Conservation (phyloP, 2,329 filamentous ascomycete genomes). For the Fragosphaeria purpurea region DNA sequence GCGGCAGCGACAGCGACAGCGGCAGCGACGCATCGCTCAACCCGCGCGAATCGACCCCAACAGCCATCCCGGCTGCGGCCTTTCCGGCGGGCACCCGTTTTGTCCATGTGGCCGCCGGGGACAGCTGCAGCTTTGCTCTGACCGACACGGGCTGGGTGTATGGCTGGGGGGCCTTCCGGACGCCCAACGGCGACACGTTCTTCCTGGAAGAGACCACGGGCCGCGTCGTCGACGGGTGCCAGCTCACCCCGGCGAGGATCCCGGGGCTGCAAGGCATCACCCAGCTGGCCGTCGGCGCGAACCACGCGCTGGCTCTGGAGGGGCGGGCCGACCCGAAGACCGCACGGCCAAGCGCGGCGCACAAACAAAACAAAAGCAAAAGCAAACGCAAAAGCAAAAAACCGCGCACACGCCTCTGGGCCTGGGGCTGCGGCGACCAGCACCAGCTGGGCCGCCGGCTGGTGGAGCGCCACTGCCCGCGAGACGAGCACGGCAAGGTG, state of each 20-base stretch:
- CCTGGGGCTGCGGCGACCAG: conserved; percentile 55
- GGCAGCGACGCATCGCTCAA: conserved; percentile 38
- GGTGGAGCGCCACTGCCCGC: conserved; percentile 4
- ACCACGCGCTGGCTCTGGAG: conserved; percentile 46
- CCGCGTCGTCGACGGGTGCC: not conserved
- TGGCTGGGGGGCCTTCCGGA: conserved; percentile 62
- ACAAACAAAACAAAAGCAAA: not conserved
- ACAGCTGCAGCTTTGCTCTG: conserved; percentile 60
- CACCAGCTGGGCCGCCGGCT: conserved; percentile 48
- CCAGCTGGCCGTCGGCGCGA: conserved; percentile 42
- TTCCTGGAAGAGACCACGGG: not conserved
- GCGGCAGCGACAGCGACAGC: conserved; percentile 23
- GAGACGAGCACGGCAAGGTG: not conserved
- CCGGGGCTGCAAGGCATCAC: conserved; percentile 38
- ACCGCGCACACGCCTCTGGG: conserved; percentile 44
- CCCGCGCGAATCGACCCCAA: conserved; percentile 48
- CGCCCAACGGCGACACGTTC: conserved; percentile 1
- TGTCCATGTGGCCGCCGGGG: conserved; percentile 54
- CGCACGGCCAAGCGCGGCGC: too few relatives aligned
- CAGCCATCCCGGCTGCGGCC: conserved; percentile 37
- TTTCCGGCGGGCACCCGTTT: conserved; percentile 24
- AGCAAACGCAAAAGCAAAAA: conserved; percentile 10
- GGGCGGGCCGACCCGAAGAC: not conserved
- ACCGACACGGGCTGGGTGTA: conserved; percentile 64
- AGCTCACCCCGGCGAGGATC: conserved; percentile 32